These are phyloP conservation scores for Saccharomyces pastorianus DNA, from an alignment of 1,139 yeast genomes.

Conservation along the genomic window DNA sequence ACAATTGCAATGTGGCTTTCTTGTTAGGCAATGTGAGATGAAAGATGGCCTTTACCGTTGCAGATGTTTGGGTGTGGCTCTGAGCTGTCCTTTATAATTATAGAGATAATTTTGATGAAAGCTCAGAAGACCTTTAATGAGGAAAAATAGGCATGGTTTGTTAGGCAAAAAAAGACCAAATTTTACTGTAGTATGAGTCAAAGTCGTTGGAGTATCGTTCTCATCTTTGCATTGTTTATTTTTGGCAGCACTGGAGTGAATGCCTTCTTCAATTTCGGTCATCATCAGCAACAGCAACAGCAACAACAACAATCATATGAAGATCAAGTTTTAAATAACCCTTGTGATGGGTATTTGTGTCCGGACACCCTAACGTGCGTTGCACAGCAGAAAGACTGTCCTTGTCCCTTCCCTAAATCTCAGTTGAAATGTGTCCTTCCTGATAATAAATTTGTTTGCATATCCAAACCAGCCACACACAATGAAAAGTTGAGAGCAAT, in stretches of 20 bases:
- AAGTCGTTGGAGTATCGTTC: neutral
- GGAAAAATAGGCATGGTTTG: neutral
- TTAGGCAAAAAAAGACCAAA: neutral
- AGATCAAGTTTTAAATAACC: constrained; percentile 33
- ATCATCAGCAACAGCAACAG: constrained; percentile 36
- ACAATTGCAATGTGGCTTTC: neutral
- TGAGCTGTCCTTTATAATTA: neutral
- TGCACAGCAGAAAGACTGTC: constrained; percentile 59
- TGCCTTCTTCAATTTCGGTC: constrained; percentile 20
- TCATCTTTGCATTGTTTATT: neutral
- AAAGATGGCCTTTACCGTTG: neutral
- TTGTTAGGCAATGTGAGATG: neutral
- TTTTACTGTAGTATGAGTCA: neutral
- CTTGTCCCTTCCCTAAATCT: constrained; percentile 82
- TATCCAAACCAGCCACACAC: constrained; percentile 62
- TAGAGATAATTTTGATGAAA: neutral
- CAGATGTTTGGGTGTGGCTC: neutral
- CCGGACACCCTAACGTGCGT: constrained; percentile 80
- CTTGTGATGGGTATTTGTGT: constrained; percentile 70
- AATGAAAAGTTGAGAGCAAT: constrained; percentile 31
- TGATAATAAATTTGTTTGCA: constrained; percentile 57
- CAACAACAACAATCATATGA: constrained; percentile 33
- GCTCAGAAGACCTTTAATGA: neutral
- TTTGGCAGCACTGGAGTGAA: neutral
- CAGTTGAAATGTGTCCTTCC: constrained; percentile 78